Evolutionary conservation across 495 filamentous ascomycete species (phyloP), one percentile per base, ranked within the genome.

Genomic region (Penicillium goetzii): DNA sequence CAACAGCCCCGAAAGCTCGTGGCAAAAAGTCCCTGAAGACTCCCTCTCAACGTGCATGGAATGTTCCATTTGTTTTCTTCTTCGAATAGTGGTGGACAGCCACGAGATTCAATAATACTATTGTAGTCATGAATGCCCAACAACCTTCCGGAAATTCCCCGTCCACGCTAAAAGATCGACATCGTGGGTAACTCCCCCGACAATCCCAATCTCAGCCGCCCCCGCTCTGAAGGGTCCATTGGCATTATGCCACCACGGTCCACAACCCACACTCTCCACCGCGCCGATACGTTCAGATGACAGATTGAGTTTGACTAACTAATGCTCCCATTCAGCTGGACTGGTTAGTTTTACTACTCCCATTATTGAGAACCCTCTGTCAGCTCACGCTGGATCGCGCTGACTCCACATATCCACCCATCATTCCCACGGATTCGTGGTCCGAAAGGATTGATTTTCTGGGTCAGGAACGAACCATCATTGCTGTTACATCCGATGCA

Each of bases 121-220:
- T n/a, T n/a, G n/a, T n/a, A 19, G 56, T 45, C 12, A 32, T 45
- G 25, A 30, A 50, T 50, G 11, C 61, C 47, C 38, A 49, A 34
- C 4, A 25, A 11, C 3, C 26, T 11, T 58, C 43, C 61, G 49
- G 50, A 64, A 33, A 43, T 54, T 54, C 21, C 56, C 56, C 61
- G 50, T 36, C 25, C 25, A 28, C 61, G 19, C 49, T 64, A 58
- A 32, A 53, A 58, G 23, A 53, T 30, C 25, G 47, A 43, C 40
- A 9, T 32, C 56, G n/a, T 40, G 26, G 41, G 40, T 15, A 34
- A 25, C 47, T 26, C 5, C 33, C 51, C 17, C 36, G 61, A 54
- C 61, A 54, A 64, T 64, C 61, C 47, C 38, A 59, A 64, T 64
- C 47, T 64, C 50, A 54, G 34, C 28, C 26, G 19, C 33, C 59